phyloP scores from a whole-genome alignment of 176 grass and related monocot genomes.

The Carex parvula region DNA sequence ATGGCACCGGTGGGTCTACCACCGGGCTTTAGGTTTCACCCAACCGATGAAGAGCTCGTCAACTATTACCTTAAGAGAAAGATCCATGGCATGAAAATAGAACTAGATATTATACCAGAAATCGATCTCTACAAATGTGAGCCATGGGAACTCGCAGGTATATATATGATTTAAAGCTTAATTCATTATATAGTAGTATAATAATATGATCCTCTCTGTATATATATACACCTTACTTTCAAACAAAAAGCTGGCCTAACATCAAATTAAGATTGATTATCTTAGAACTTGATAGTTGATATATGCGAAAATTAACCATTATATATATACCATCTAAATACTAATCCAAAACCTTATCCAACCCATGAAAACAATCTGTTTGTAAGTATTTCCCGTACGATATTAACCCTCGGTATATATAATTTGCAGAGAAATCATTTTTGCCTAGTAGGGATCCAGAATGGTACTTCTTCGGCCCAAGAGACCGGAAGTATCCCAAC shows the following conservation, averaged over 20 bases:
- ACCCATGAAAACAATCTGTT: not conserved
- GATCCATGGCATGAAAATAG: conserved; percentile 93
- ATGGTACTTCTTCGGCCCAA: conserved; percentile 96
- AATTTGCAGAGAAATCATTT: conserved; percentile 86
- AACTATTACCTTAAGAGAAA: conserved; percentile 99
- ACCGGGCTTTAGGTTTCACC: conserved; percentile 92
- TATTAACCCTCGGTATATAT: not conserved
- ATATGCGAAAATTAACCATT: too few species aligned
- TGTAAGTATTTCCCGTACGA: not conserved
- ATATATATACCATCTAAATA: too few species aligned
- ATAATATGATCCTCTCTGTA: not conserved
- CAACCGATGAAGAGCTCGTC: conserved; percentile 90
- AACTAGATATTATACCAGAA: conserved; percentile 97
- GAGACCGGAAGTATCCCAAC: conserved; percentile 84
- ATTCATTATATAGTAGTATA: not conserved
- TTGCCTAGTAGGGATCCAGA: conserved; percentile 95
- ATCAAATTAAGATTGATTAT: too few species aligned
- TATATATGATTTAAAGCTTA: not conserved
- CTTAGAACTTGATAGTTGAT: too few species aligned
- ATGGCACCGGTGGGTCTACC: conserved; percentile 97
- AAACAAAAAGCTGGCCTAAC: too few species aligned
- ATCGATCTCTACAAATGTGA: conserved; percentile 98
- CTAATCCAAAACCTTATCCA: not conserved
- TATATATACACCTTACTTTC: not conserved
- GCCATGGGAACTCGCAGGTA: conserved; percentile 95